Base-by-base conservation (phyloP, 2,329 filamentous ascomycete genomes). In the Tolypocladium tropicale region DNA sequence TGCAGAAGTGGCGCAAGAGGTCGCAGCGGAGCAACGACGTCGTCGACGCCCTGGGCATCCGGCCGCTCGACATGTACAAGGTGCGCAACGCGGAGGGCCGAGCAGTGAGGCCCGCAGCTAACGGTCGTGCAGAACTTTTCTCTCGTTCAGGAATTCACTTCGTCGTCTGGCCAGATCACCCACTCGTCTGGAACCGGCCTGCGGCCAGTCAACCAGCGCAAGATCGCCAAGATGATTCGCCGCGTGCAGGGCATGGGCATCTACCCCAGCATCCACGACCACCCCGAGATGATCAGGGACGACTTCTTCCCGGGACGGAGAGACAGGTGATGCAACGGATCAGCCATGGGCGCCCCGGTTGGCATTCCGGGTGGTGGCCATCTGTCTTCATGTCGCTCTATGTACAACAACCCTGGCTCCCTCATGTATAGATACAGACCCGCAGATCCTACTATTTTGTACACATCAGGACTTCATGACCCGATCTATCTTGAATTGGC, bases 151-250 rank as follows among this genome's bases (percentile, higher is more conserved):
- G 91, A 96, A 70, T 96, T 88, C 70, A 88, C 94, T 66, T 90
- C 89, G 0, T 74, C 85, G 12, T 89, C 90, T 75, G 94, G 93
- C 53, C 84, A 91, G 58, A 96, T 99, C 70, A 88, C 84, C 74
- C 84, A 88, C 69, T 78, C 82, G n/a, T 79, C 71, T 6, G 77
- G 85, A 28, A 97, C 92, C 0, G 90, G 90, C 16, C 77, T 99
- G 59, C 82, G 90, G 56, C 88, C 89, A 3, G 87, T 89, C 62
- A 97, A 97, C 77, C 94, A 99, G 77, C 82, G 94, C 63, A 91
- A 88, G 74, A 84, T 99, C 68, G 89, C 93, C 59, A 96, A 95
- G 78, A 93, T 95, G 54, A 88, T 99, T 65, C 80, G 94, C 62
- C 82, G 94, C 64, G 87, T 89, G 23, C 86, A 97, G 65, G 94